Base-by-base conservation (phyloP, 2,329 filamentous ascomycete species). In the Aspergillus sergii region DNA sequence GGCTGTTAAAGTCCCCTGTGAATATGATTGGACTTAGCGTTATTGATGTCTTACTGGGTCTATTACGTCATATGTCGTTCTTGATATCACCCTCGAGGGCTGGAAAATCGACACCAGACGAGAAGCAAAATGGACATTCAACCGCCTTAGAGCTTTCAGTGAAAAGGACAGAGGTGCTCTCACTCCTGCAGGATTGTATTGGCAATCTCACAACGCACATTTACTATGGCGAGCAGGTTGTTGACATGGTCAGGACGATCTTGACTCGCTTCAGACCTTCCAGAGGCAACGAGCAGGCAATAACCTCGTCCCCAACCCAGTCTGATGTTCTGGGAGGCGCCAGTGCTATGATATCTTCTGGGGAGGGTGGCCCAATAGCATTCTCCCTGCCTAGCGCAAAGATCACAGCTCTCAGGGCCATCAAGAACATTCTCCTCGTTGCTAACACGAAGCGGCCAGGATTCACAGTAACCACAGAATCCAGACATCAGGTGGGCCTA, bases 1-100 rank as follows among this genome's bases (percentile, higher is more conserved):
- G 91, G 66, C 84, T 98, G 11, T 82, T 99, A 54, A 89, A 91
- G 58, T 97, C 94, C 0, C 89, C 94, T 48, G 89, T 96, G 73
- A 98, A 97, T 77, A 85, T 98, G 73, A 97, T 99, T 65, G 95
- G 95, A 1, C 83, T 99, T 53, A 97, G 94, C 75, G 91, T 98
- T 58, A 98, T 98, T 89, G 95, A 99, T 75, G 89, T 98, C 21
- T 82, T 98, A 32, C 83, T 96, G 16, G 91, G 93, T 1, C 83
- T 99, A 16, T 87, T 97, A 66, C 90, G 92, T 67, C 93, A 96
- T 73, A 91, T 94, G 74, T 87, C 93, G 69, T 86, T 89, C 71
- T 82, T 96, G 10, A 84, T 97, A 16, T 91, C 92, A 71, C 84
- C 92, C 32, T 80, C 81, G 0, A 73, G 77, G n/a, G 75, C 78